Evolutionary conservation across 78 protist species (phyloP), one percentile per base, ranked within the genome.

Genomic region (Chrysochromulina parva): DNA sequence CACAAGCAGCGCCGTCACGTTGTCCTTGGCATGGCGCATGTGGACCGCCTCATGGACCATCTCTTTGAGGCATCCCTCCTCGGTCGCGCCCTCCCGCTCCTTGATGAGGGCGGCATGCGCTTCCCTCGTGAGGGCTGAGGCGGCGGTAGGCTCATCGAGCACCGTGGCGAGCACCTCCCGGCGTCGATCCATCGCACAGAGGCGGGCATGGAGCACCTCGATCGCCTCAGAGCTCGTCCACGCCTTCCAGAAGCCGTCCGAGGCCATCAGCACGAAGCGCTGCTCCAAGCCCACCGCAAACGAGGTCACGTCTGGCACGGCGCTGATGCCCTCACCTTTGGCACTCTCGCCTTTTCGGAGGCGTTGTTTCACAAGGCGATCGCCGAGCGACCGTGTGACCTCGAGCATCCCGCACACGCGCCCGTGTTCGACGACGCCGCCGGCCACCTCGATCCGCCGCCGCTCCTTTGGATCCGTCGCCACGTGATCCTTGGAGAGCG

Each of bases 381-480:
- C 82, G 54, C 82, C 82, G 26, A 74, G 26, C 24, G 82, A 38
- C 20, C 82, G 82, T 1, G 57, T 16, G n/a, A 74, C 55, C 82
- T 74, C 82, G n/a, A 38, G 82, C 82, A 24, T 11, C 57, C 82
- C 82, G 82, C 82, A 74, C 57, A 74, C 26, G n/a, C 82, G 82
- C 57, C 82, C 82, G 24, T 48, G 14, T 50, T 69, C 78, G n/a
- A 5, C 0, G 48, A 69, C 78, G 50, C n/a, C 38, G 52, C 78
- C 78, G 26, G 78, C 78, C 53, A 50, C 78, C 53, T 38, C 50
- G 78, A 69, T 69, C 7, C 78, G 78, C 78, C 6, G 14, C 4
- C 78, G 38, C 78, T 69, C 78, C 17, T 7, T 69, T 3, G 78
- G 52, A 13, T 69, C 78, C 26, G 26, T 69, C 38, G 78, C 50